phyloP scores from a whole-genome alignment of 345 rosid genomes.

The Moricandia moricandioides region DNA sequence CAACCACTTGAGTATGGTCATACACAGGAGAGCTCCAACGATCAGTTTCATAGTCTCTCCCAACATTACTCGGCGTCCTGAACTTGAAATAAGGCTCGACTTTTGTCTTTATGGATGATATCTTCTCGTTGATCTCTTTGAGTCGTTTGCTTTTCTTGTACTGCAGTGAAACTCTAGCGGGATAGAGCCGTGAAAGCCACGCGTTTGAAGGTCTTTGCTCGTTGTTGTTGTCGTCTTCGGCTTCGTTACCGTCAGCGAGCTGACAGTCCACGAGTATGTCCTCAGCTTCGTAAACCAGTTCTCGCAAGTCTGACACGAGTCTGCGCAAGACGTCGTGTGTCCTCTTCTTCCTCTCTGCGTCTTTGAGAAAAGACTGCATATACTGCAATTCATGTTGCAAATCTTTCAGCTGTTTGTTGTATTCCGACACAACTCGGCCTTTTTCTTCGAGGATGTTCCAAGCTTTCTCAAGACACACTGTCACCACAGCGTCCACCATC shows the following conservation, averaged over 20 bases:
- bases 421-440: conserved; percentile 31
- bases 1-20: conserved; percentile 37
- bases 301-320: conserved; percentile 23
- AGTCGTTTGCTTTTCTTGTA: conserved; percentile 39
- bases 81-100: conserved; percentile 26
- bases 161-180: conserved; percentile 24
- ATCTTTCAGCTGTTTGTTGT: background rate
- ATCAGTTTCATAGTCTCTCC: conserved; percentile 32
- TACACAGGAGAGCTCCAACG: conserved; percentile 33
- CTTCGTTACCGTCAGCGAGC: conserved; percentile 11
- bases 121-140: conserved; percentile 35
- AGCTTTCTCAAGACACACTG: conserved; percentile 30
- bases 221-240: background rate
- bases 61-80: conserved; percentile 18
- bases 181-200: conserved; percentile 25
- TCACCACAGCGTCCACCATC: conserved; percentile 41
- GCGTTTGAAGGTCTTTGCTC: conserved; percentile 29
- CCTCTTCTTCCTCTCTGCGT: conserved; percentile 37
- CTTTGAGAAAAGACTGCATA: conserved; percentile 36
- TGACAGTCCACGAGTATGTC: conserved; percentile 36
- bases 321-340: conserved; percentile 11
- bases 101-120: conserved; percentile 1
- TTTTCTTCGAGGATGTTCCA: conserved; percentile 31
- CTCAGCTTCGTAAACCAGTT: conserved; percentile 37
- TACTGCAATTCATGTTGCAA: conserved; percentile 29